Percentiles rank a stretch among this genome's conserved stretches.
Evolutionary conservation across 2,329 filamentous ascomycete genomes (phyloP).

Genomic region (Fusarium tuaranense): DNA sequence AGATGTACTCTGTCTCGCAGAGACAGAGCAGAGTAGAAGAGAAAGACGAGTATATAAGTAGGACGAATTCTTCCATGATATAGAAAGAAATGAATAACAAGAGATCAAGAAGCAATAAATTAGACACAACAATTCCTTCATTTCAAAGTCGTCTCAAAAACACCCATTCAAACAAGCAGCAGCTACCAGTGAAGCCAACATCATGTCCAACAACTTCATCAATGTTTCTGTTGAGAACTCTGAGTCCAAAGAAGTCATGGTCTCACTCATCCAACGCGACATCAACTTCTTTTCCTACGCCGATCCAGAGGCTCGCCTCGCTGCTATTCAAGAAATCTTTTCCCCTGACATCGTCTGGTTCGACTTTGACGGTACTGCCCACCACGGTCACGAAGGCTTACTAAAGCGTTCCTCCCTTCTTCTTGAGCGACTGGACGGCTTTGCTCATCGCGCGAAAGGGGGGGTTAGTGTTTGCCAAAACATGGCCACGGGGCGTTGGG

Average conservation of each 20-base stretch:
- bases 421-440: neutral
- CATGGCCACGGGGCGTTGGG: neutral
- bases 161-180: neutral
- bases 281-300: constrained; percentile 2
- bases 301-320: neutral
- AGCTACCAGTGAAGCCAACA: neutral
- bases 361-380: neutral
- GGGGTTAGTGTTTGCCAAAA: neutral
- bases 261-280: neutral
- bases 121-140: neutral
- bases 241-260: neutral
- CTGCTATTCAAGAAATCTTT: neutral
- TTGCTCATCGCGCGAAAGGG: neutral
- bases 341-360: neutral
- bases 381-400: neutral
- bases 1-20: neutral
- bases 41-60: neutral
- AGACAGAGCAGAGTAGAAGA: neutral
- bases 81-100: neutral
- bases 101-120: neutral
- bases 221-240: neutral
- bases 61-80: neutral
- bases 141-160: neutral
- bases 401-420: neutral
- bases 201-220: neutral